Evolutionary conservation across 2,329 filamentous ascomycete species (phyloP).

Genomic region (Monosporascus ibericus): DNA sequence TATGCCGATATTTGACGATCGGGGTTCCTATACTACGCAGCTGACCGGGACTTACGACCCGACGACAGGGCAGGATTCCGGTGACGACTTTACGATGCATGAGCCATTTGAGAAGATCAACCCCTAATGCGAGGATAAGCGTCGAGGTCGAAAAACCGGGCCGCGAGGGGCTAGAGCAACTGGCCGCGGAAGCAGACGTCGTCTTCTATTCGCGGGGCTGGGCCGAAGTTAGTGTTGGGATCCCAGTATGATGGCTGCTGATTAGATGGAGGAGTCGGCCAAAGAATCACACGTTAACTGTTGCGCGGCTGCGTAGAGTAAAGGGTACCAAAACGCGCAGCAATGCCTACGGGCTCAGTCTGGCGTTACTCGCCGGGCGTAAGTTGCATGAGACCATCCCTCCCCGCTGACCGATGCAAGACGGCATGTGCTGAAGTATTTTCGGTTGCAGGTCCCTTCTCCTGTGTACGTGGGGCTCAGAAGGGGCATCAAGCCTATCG

Average conservation of each 20-base stretch:
- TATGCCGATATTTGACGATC: conserved; percentile 23
- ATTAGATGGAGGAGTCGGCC: conserved; percentile 1
- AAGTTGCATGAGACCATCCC: conserved; percentile 18
- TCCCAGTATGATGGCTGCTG: not conserved
- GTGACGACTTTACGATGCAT: conserved; percentile 56
- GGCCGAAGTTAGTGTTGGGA: conserved; percentile 51
- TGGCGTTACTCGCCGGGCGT: conserved; percentile 26
- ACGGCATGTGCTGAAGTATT: conserved; percentile 18
- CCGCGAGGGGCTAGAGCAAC: conserved; percentile 49
- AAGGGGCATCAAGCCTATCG: conserved; percentile 40
- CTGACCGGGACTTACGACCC: conserved; percentile 14
- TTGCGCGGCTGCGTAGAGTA: conserved; percentile 15
- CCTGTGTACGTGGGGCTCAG: conserved; percentile 39
- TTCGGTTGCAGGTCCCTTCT: conserved; percentile 28
- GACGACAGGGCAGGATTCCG: conserved; percentile 54
- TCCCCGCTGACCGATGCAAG: conserved; percentile 15
- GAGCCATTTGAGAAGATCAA: conserved; percentile 40
- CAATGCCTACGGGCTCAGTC: conserved; percentile 25
- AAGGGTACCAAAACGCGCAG: conserved; percentile 23
- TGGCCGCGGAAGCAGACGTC: conserved; percentile 59
- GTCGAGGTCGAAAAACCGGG: conserved; percentile 68
- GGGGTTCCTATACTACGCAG: not conserved
- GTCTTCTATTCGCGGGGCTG: conserved; percentile 69
- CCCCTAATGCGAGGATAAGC: conserved; percentile 48
- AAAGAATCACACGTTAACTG: too few species aligned